Evolutionary conservation across 2,329 filamentous ascomycete genomes (phyloP).

Genomic region (Paradendryphiella salina): DNA sequence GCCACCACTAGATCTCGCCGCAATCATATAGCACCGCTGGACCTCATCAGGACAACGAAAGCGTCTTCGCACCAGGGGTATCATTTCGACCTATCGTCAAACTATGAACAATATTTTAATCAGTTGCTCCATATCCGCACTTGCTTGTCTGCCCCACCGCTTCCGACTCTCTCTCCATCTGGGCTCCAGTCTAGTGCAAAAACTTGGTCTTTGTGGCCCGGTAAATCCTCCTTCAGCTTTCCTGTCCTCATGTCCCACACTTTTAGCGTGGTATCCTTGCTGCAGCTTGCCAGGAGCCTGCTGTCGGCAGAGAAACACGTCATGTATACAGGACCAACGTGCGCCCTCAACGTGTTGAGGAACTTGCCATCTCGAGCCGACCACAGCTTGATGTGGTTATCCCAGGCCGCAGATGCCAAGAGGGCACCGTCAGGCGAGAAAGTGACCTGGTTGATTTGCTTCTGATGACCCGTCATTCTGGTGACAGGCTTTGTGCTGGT

Average conservation of each 20-base stretch:
- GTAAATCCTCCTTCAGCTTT: slow-evolving; percentile 80
- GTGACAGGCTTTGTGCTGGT: slow-evolving; percentile 78
- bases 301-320: slow-evolving; percentile 92
- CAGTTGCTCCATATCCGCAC: slow-evolving; percentile 67
- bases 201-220: slow-evolving; percentile 89
- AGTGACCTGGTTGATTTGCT: slow-evolving; percentile 92
- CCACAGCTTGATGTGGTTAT: slow-evolving; percentile 96
- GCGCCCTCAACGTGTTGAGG: slow-evolving; percentile 82
- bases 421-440: slow-evolving; percentile 89
- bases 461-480: slow-evolving; percentile 91
- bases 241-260: slow-evolving; percentile 89
- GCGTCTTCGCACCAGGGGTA: slow-evolving; percentile 11
- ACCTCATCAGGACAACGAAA: background rate
- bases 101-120: background rate
- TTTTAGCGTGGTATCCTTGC: slow-evolving; percentile 91
- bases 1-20: background rate
- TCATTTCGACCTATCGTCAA: slow-evolving; percentile 10
- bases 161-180: slow-evolving; percentile 84
- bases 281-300: slow-evolving; percentile 80
- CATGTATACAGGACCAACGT: slow-evolving; percentile 90
- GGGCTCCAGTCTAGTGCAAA: slow-evolving; percentile 95
- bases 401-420: slow-evolving; percentile 87
- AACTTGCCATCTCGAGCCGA: slow-evolving; percentile 75
- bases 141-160: slow-evolving; percentile 88
- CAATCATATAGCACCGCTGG: background rate